Evolutionary conservation across 139 green algal genomes (phyloP).

Genomic region (Trebouxia sp.): DNA sequence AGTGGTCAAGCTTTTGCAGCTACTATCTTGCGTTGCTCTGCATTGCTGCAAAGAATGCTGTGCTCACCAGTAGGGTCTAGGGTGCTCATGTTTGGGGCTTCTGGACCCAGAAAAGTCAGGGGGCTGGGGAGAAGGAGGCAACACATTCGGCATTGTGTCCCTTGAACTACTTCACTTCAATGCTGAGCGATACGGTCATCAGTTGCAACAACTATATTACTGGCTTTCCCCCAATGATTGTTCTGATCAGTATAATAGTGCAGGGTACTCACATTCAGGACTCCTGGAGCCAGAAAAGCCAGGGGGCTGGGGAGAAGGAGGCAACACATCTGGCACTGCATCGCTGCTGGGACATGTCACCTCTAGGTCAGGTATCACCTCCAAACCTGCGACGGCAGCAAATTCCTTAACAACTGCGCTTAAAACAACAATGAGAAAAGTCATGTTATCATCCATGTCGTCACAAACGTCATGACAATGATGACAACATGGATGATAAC

Average conservation of each 20-base stretch:
- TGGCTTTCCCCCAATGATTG: too few species aligned
- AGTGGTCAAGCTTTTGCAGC: too few species aligned
- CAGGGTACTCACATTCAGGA: neutral
- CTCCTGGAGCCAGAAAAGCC: neutral
- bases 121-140: slow-evolving; percentile 2
- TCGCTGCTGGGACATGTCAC: neutral
- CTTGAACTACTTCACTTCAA: neutral
- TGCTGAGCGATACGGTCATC: neutral
- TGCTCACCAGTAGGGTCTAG: too few species aligned
- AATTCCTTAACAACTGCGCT: neutral
- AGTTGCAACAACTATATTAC: neutral
- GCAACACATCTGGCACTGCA: neutral
- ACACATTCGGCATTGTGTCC: neutral
- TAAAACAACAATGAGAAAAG: too few species aligned
- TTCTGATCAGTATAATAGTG: too few species aligned
- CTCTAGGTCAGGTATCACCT: slow-evolving; percentile 5
- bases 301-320: neutral
- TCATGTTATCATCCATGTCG: too few species aligned
- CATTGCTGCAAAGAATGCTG: too few species aligned
- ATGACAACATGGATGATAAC: too few species aligned
- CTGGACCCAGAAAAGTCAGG: neutral
- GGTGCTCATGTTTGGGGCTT: neutral
- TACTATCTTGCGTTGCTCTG: neutral
- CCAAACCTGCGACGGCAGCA: slow-evolving; percentile 4
- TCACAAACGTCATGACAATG: too few species aligned